Evolutionary conservation across 1,139 yeast genomes (phyloP).

Genomic region (Hansenula anomala): DNA sequence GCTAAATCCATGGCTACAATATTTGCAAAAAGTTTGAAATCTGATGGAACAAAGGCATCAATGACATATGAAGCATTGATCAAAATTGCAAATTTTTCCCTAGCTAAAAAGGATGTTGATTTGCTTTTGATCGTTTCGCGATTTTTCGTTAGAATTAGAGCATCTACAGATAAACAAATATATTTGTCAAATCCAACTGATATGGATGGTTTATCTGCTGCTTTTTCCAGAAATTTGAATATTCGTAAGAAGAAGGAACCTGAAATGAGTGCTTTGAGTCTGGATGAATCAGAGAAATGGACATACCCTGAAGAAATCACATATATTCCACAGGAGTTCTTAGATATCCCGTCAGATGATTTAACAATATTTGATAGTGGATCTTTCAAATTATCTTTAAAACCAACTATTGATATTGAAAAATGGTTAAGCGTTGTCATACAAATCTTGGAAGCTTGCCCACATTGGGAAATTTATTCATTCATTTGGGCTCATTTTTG

Average conservation of each 20-base stretch:
- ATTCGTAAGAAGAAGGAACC: slow-evolving; percentile 18
- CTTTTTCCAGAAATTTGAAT: slow-evolving; percentile 45
- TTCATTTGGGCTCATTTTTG: slow-evolving; percentile 66
- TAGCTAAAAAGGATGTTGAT: slow-evolving; percentile 27
- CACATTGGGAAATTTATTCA: slow-evolving; percentile 69
- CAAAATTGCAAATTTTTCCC: slow-evolving; percentile 26
- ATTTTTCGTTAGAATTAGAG: slow-evolving; percentile 51
- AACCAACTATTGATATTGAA: slow-evolving; percentile 36
- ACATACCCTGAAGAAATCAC: slow-evolving; percentile 52
- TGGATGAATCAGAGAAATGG: slow-evolving; percentile 39
- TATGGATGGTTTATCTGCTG: slow-evolving; percentile 62
- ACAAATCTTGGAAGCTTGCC: slow-evolving; percentile 46
- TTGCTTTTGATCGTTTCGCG: slow-evolving; percentile 47
- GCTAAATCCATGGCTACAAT: slow-evolving; percentile 21
- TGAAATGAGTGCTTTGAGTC: slow-evolving; percentile 6
- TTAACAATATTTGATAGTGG: slow-evolving; percentile 11
- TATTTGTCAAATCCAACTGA: slow-evolving; percentile 54
- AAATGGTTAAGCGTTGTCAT: slow-evolving; percentile 50
- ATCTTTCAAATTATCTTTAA: slow-evolving; percentile 3
- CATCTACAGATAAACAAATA: slow-evolving; percentile 40
- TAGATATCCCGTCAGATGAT: slow-evolving; percentile 30
- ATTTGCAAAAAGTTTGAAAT: slow-evolving; percentile 19
- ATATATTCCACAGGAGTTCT: slow-evolving; percentile 41
- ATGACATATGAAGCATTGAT: slow-evolving; percentile 26
- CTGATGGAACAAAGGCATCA: slow-evolving; percentile 25